phyloP scores from a whole-genome alignment of 768 basidiomycete genomes.

The Tylopilus subfusipes region DNA sequence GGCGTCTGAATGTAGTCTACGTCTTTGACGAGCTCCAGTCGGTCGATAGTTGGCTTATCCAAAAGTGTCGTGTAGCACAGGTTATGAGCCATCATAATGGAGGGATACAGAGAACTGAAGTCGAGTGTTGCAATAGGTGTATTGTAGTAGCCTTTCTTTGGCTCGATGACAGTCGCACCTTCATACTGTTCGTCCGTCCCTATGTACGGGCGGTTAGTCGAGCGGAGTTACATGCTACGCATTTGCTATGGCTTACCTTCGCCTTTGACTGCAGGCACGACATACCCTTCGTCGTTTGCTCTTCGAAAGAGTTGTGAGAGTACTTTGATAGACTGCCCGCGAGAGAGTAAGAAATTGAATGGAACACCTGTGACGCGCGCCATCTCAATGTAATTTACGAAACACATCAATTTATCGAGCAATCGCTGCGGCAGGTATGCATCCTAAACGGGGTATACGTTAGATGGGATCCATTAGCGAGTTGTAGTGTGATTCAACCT shows the following conservation, averaged over 20 bases:
- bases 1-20: constrained; percentile 93
- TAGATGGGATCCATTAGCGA: neutral
- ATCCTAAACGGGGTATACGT: constrained; percentile 52
- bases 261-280: constrained; percentile 79
- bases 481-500: constrained; percentile 45
- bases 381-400: constrained; percentile 99
- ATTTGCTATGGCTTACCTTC: constrained; percentile 55
- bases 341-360: constrained; percentile 90
- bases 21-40: constrained; percentile 74
- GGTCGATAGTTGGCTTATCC: constrained; percentile 73
- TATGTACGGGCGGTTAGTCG: constrained; percentile 27
- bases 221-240: neutral
- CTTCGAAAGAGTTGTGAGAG: constrained; percentile 92
- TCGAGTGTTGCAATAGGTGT: constrained; percentile 96
- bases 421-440: constrained; percentile 96
- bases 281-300: constrained; percentile 87
- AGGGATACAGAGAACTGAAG: constrained; percentile 97
- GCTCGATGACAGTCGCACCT: constrained; percentile 98
- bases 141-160: constrained; percentile 93
- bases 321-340: constrained; percentile 99
- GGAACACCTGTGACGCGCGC: constrained; percentile 99
- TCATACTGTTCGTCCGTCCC: constrained; percentile 96
- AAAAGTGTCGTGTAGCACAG: constrained; percentile 97
- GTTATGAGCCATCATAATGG: constrained; percentile 99
- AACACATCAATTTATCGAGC: constrained; percentile 98